These are phyloP conservation scores for Alternaria sp. DNA, from an alignment of 2,329 filamentous ascomycete genomes.

Conservation along the genomic window DNA sequence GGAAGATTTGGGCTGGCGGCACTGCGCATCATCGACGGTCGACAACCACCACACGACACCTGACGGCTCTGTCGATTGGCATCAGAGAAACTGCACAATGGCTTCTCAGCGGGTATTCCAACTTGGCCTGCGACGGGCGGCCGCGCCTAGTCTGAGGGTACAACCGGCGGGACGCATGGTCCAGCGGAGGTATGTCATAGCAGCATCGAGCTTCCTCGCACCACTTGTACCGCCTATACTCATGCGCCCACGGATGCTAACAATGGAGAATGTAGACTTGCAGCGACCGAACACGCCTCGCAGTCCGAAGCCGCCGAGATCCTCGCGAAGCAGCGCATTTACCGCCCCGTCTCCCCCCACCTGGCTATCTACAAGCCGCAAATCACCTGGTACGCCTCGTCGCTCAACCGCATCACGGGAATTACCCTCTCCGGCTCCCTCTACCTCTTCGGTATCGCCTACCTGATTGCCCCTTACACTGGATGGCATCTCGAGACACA, in stretches of 20 bases:
- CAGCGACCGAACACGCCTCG: conserved; percentile 65
- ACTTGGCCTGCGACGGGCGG: conserved; percentile 51
- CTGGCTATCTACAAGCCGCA: conserved; percentile 84
- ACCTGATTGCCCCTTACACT: conserved; percentile 78
- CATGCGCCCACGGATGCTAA: conserved; percentile 6
- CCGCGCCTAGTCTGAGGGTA: conserved; percentile 51
- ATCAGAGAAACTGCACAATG: conserved; percentile 33
- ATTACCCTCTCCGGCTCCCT: conserved; percentile 72
- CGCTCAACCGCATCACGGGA: conserved; percentile 85
- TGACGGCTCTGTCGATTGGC: conserved; percentile 26
- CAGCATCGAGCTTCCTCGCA: conserved; percentile 8
- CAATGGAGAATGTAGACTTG: conserved; percentile 43
- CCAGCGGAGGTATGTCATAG: conserved; percentile 56
- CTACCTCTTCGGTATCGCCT: conserved; percentile 81
- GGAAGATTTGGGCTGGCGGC: conserved; percentile 24
- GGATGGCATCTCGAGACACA: conserved; percentile 74
- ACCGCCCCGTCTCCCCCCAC: conserved; percentile 84
- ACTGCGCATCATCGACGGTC: conserved; percentile 19
- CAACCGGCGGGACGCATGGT: conserved; percentile 49
- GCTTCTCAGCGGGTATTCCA: conserved; percentile 56
- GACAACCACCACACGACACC: conserved; percentile 37
- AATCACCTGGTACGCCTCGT: conserved; percentile 82
- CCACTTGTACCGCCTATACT: not conserved
- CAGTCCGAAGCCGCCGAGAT: conserved; percentile 64
- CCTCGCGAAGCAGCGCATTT: conserved; percentile 79